Evolutionary conservation across 306 rosid genomes (phyloP), one percentile per base, ranked within the genome.

Genomic region (Rosa chinensis): DNA sequence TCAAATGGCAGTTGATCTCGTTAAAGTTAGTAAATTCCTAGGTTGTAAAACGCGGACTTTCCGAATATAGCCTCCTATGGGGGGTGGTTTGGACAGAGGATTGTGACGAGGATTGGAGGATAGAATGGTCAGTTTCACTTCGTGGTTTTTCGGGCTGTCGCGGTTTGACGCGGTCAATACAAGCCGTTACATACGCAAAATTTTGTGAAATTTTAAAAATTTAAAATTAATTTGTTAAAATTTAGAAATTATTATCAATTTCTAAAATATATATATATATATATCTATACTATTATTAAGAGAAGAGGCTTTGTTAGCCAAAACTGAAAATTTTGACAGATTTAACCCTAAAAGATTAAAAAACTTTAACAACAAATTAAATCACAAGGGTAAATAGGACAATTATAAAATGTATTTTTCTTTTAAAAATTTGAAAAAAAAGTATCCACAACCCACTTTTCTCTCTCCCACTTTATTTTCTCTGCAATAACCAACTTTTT

Each of bases 91-190:
- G 40, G 67, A 6, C 32, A 1, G 10, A 6, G 44, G 70, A 37
- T 32, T 64, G 35, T 64, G 3, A 7, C 21, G 43, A 3, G 21
- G 44, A 14, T 6, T 5, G 21, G 44, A 64, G 62, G 77, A 39
- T 73, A 39, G 39, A 66, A 48, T 28, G 2, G 79, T 58, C 50
- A 76, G 2, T 58, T 77, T 0, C 8, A 1, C 12, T 45, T 43
- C 6, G 9, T 25, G 5, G 53, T 20, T 72, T 71, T 35, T 10
- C 7, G 49, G 70, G 43, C 64, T 58, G 64, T 58, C 16, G 64
- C 78, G 43, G 50, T 74, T 76, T 84, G 82, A 84, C 84, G 55
- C 62, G 23, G 80, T 79, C 84, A 76, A 79, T 3, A 4, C 58
- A 58, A 5, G 35, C 76, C 76, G 64, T 77, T 63, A 17, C 7